Evolutionary conservation across 768 basidiomycete genomes (phyloP), one percentile per base, ranked within the genome.

Genomic region (Lactarius psammicola): DNA sequence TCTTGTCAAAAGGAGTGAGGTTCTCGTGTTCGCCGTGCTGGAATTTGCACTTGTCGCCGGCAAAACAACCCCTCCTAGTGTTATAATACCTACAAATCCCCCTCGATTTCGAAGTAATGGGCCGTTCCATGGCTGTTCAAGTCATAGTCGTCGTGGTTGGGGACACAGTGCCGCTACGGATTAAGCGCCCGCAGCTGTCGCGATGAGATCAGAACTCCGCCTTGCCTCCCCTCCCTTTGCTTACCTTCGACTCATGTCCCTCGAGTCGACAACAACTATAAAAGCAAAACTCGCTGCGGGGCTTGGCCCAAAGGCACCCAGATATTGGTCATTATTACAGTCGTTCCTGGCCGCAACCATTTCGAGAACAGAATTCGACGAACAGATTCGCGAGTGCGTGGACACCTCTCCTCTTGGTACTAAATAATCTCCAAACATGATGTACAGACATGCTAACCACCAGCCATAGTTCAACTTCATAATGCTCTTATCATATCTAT

Each of bases 401-500:
- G 85, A 85, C 70, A 81, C 84, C 1, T 80, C 86, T 28, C 82
- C 80, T 60, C 80, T 90, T 28, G 77, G 82, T 80, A 59, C 23
- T 55, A 15, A 46, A 20, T 18, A 34, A 20, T 23, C 58, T 30
- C 28, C 42, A 28, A 18, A 59, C 40, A 64, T 46, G 4, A 31
- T 60, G 13, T 53, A 64, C 31, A 61, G 68, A n/a, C 34, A 60
- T 58, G 17, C 64, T 56, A 36, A 65, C 28, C 42, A 23, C 34
- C 26, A 13, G 23, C 36, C 38, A 5, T 59, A 88, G 88, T 92
- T 33, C 90, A 91, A 75, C 78, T 92, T 2, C 92, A 94, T 73
- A 94, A 94, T 75, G 86, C 91, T 13, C 80, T 94, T 36, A 86
- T 94, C 40, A 92, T 93, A 34, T 91, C 91, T 2, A 76, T 94